A percentile compares a stretch with the other conserved stretches of the same genome.
Conservation (phyloP, 2,329 filamentous ascomycete species). For the Balansia obtecta region DNA sequence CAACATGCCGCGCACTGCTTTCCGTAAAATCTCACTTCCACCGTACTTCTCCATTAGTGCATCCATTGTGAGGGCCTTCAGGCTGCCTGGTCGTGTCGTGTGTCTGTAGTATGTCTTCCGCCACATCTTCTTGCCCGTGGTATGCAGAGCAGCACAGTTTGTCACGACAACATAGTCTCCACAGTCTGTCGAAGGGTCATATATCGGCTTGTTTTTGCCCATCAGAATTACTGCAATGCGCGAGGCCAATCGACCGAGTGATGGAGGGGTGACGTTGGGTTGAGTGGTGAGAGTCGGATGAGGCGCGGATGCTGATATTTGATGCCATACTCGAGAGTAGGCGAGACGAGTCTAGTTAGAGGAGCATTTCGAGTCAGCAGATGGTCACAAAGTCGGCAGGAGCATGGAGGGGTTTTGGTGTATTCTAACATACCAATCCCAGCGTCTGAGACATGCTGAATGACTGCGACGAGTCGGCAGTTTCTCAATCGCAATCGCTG, state of each 20-base stretch:
- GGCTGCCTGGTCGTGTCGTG: constrained; percentile 75
- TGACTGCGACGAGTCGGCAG: constrained; percentile 10
- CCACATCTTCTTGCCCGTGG: constrained; percentile 81
- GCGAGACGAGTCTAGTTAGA: constrained; percentile 77
- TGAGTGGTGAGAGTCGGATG: constrained; percentile 48
- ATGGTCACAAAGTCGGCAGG: not conserved
- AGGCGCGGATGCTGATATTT: constrained; percentile 57
- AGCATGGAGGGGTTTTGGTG: not conserved
- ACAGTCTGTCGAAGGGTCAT: constrained; percentile 93
- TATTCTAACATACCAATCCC: constrained; percentile 46
- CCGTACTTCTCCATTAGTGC: constrained; percentile 88
- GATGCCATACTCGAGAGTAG: constrained; percentile 94
- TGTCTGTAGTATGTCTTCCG: constrained; percentile 96
- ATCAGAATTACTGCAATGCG: constrained; percentile 80
- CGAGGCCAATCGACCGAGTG: constrained; percentile 81
- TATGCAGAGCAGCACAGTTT: constrained; percentile 74
- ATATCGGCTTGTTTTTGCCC: constrained; percentile 99
- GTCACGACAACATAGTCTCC: constrained; percentile 97
- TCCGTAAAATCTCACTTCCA: constrained; percentile 78
- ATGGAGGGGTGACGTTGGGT: constrained; percentile 50
- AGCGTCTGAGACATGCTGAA: constrained; percentile 64
- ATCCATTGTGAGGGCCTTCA: constrained; percentile 89
- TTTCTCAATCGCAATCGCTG: constrained; percentile 5
- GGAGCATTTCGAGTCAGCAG: not conserved
- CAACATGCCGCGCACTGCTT: constrained; percentile 92